phyloP scores from a whole-genome alignment of 2,329 filamentous ascomycete species.

The Magnaporthiopsis incrustans region DNA sequence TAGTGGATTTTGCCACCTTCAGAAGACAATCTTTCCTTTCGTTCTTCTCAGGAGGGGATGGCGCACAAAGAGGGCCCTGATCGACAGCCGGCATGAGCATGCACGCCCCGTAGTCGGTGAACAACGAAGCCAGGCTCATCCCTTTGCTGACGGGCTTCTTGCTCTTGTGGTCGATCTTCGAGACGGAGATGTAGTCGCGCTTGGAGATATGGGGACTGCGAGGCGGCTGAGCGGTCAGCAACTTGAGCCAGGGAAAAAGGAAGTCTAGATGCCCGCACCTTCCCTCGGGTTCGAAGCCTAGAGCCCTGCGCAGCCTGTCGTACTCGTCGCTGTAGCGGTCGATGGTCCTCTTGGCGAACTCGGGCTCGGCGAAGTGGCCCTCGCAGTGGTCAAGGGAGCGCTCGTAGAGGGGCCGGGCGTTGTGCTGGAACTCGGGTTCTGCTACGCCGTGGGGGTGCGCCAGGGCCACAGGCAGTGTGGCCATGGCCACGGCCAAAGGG shows the following conservation, averaged over 20 bases:
- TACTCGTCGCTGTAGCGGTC: conserved; percentile 21
- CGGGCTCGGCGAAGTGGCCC: conserved; percentile 16
- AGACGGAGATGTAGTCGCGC: conserved; percentile 22
- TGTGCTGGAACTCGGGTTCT: conserved; percentile 15
- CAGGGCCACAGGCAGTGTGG: conserved; percentile 13
- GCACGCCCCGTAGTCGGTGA: conserved; percentile 31
- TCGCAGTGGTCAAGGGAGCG: conserved; percentile 22
- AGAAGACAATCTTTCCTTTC: not conserved
- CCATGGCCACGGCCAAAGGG: conserved; percentile 13
- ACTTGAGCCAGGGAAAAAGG: not conserved
- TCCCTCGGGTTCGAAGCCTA: conserved; percentile 16
- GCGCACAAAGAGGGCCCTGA: conserved; percentile 37
- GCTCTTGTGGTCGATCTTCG: conserved; percentile 23
- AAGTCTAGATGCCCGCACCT: not conserved
- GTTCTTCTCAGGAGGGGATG: not conserved
- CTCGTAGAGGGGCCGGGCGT: conserved; percentile 17
- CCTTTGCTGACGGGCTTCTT: conserved; percentile 20
- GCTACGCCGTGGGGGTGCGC: conserved; percentile 21
- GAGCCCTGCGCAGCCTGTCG: conserved; percentile 16
- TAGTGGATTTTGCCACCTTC: not conserved
- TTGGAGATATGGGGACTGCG: conserved; percentile 15
- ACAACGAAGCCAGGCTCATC: conserved; percentile 25
- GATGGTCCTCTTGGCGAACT: conserved; percentile 20
- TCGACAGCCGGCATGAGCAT: conserved; percentile 38
- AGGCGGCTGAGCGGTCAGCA: not conserved